Percentiles rank a stretch among this genome's conserved stretches.
phyloP scores from a whole-genome alignment of 1,284 basidiomycete genomes.

The Butyriboletus appendiculatus region DNA sequence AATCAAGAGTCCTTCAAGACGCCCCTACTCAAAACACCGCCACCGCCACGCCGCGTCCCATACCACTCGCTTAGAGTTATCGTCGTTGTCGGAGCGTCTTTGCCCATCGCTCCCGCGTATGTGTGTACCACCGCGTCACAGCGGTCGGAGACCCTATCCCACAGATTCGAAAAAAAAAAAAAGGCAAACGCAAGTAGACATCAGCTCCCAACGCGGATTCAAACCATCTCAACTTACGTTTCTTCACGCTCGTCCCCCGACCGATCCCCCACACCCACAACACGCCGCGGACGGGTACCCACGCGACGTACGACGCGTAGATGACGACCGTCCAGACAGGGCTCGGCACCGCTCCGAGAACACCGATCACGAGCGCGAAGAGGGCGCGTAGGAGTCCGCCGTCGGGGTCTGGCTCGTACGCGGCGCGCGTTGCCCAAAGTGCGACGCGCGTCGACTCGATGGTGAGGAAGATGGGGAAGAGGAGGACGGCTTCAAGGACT shows the following conservation, averaged over 20 bases:
- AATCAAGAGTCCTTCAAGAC: background rate
- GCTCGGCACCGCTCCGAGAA: background rate
- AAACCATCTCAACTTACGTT: constrained; percentile 7
- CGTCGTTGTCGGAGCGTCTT: background rate
- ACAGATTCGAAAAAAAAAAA: background rate
- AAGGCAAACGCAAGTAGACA: background rate
- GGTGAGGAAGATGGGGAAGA: constrained; percentile 11
- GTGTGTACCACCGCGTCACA: constrained; percentile 17
- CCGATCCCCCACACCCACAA: constrained; percentile 24
- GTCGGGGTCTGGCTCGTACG: constrained; percentile 5
- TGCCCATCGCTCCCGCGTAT: background rate
- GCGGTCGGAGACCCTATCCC: constrained; percentile 13
- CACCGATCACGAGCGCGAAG: background rate
- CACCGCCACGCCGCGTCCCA: background rate
- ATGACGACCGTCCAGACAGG: constrained; percentile 3
- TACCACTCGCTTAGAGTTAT: background rate
- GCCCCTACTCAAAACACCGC: background rate
- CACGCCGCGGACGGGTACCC: constrained; percentile 13
- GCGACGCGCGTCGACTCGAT: constrained; percentile 10
- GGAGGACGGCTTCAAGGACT: constrained; percentile 2
- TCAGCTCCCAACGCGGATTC: background rate
- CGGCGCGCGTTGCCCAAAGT: constrained; percentile 11
- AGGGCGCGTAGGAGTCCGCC: constrained; percentile 2
- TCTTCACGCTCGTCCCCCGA: constrained; percentile 4
- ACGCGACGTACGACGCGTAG: background rate